Conservation (phyloP, 1,284 basidiomycete species). For the Ganoderma lucidum region DNA sequence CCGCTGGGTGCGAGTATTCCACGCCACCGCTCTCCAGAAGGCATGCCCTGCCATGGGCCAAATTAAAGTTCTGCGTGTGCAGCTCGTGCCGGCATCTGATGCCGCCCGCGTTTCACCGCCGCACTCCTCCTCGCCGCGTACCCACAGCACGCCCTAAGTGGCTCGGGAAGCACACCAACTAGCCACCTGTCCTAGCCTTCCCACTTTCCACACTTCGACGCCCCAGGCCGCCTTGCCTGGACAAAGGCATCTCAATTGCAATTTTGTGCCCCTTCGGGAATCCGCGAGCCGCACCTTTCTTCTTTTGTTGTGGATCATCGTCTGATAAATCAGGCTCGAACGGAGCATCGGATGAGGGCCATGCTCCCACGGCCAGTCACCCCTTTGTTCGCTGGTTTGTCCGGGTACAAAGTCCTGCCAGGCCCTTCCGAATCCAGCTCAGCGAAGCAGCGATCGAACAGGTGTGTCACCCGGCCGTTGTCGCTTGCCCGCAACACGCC, state of each 20-base stretch:
- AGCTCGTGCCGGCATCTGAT: slow-evolving; percentile 32
- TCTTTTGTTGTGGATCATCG: slow-evolving; percentile 34
- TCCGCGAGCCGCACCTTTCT: slow-evolving; percentile 22
- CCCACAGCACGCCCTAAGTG: slow-evolving; percentile 26
- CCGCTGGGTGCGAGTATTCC: slow-evolving; percentile 13
- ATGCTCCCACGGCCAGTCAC: slow-evolving; percentile 26
- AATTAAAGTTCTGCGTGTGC: slow-evolving; percentile 32
- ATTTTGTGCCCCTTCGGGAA: slow-evolving; percentile 18
- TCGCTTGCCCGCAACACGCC: slow-evolving; percentile 12
- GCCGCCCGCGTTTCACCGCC: slow-evolving; percentile 33
- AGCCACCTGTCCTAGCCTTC: slow-evolving; percentile 22
- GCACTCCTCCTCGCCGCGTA: slow-evolving; percentile 24
- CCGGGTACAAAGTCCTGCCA: slow-evolving; percentile 15
- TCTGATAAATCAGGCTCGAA: slow-evolving; percentile 30
- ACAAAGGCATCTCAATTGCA: slow-evolving; percentile 24
- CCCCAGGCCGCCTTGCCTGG: slow-evolving; percentile 18
- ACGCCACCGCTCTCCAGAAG: slow-evolving; percentile 11
- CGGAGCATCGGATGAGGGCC: slow-evolving; percentile 30
- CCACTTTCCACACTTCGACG: slow-evolving; percentile 16
- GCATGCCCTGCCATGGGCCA: slow-evolving; percentile 22
- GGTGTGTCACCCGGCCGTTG: slow-evolving; percentile 24
- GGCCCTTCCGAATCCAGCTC: slow-evolving; percentile 22
- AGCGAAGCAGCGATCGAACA: slow-evolving; percentile 28
- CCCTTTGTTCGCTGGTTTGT: slow-evolving; percentile 28
- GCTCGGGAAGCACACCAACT: slow-evolving; percentile 22